Conservation (phyloP, 331 rosid genomes). For the Acacia concinna region DNA sequence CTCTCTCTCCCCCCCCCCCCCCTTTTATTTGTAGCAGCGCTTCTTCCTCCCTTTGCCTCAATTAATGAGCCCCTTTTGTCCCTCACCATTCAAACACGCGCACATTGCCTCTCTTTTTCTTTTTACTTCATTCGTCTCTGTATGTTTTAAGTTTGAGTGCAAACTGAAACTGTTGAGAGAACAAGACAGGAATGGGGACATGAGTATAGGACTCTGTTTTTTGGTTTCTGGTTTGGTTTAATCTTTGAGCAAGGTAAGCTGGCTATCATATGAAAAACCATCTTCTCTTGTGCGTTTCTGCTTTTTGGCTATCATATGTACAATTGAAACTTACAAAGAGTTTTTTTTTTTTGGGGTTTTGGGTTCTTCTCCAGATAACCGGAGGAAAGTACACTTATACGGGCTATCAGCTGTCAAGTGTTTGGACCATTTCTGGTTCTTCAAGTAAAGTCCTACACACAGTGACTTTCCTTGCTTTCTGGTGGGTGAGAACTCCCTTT, state of each 20-base stretch:
- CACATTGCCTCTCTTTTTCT: conserved; percentile 10
- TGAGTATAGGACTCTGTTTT: background rate
- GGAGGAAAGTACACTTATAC: conserved; percentile 23
- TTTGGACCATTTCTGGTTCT: conserved; percentile 26
- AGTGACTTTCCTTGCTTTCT: conserved; percentile 20
- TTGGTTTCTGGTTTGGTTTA: background rate
- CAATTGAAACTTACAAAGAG: conserved; percentile 33
- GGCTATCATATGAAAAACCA: background rate
- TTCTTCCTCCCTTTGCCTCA: conserved; percentile 34
- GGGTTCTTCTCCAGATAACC: conserved; percentile 19
- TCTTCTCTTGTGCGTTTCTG: background rate
- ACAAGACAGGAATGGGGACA: background rate
- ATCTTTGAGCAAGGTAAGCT: conserved; percentile 23
- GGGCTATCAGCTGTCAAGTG: conserved; percentile 26
- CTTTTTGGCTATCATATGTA: conserved; percentile 37
- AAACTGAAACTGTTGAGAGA: conserved; percentile 2
- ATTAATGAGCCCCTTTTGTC: conserved; percentile 42
- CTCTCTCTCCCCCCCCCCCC: too few species aligned
- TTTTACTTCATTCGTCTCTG: background rate
- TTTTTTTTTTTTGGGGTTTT: background rate
- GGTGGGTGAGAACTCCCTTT: conserved; percentile 20
- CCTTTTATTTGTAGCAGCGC: conserved; percentile 36
- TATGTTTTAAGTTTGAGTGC: background rate
- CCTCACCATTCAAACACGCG: conserved; percentile 33
- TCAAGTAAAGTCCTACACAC: conserved; percentile 11